phyloP scores from a whole-genome alignment of 2,329 filamentous ascomycete genomes.

The Calonectria multiphialidica region DNA sequence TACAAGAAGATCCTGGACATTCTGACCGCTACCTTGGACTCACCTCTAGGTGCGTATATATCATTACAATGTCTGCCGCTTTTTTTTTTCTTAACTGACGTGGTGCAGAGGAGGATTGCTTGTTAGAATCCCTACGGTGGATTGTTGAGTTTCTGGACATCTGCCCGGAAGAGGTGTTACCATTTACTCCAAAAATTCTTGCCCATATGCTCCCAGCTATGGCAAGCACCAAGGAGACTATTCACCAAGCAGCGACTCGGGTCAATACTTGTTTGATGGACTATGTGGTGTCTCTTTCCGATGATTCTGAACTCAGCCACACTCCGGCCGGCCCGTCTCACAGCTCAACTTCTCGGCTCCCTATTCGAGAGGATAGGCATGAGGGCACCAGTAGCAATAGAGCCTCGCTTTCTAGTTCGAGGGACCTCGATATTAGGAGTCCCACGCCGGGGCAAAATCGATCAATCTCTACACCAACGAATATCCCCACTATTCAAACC shows the following conservation, averaged over 20 bases:
- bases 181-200: constrained; percentile 92
- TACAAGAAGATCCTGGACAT: constrained; percentile 94
- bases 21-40: constrained; percentile 87
- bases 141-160: constrained; percentile 98
- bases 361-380: constrained; percentile 57
- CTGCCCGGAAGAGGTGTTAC: constrained; percentile 94
- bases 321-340: constrained; percentile 41
- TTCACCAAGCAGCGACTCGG: constrained; percentile 86
- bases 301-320: constrained; percentile 64
- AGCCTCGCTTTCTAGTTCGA: constrained; percentile 64
- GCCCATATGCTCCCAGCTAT: constrained; percentile 94
- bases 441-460: constrained; percentile 64
- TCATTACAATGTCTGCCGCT: background rate
- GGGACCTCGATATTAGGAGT: constrained; percentile 66
- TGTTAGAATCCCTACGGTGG: constrained; percentile 93
- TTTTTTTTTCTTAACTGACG: constrained; percentile 31
- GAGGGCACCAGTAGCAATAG: constrained; percentile 64
- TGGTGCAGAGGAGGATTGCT: constrained; percentile 83
- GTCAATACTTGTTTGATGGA: constrained; percentile 94
- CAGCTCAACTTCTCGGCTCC: constrained; percentile 54
- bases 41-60: constrained; percentile 73
- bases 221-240: constrained; percentile 90
- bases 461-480: constrained; percentile 59
- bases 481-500: constrained; percentile 56
- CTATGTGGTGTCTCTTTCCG: constrained; percentile 91